Conservation (phyloP, 768 basidiomycete species). For the Leccinellum luteum region DNA sequence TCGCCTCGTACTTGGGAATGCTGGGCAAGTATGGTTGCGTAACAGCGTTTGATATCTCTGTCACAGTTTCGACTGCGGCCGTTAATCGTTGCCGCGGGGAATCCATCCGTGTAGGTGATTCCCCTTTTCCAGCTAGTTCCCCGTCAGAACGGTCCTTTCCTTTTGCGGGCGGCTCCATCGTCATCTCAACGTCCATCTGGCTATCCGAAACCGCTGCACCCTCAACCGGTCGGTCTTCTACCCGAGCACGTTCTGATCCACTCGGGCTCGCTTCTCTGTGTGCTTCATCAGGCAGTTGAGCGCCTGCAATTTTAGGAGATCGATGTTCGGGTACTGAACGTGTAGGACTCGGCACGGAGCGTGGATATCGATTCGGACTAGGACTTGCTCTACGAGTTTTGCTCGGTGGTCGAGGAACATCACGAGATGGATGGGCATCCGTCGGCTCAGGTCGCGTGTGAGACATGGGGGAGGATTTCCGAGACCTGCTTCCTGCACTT, state of each 20-base stretch:
- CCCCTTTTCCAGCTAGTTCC: constrained; percentile 18
- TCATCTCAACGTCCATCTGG: constrained; percentile 8
- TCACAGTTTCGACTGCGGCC: constrained; percentile 13
- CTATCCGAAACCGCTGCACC: neutral
- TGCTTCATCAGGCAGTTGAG: neutral
- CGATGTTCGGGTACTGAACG: constrained; percentile 3
- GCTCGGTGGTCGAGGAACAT: constrained; percentile 11
- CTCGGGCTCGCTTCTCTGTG: neutral
- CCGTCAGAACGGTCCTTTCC: constrained; percentile 16
- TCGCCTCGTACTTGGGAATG: constrained; percentile 31
- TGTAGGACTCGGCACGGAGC: constrained; percentile 9
- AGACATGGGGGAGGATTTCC: constrained; percentile 19
- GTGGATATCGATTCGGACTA: constrained; percentile 9
- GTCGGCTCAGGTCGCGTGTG: constrained; percentile 12
- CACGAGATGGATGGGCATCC: constrained; percentile 10
- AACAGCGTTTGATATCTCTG: constrained; percentile 12
- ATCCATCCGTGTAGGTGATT: constrained; percentile 25
- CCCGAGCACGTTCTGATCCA: constrained; percentile 1
- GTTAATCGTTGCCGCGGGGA: constrained; percentile 7
- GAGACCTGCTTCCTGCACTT: constrained; percentile 22
- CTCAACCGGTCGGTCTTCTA: constrained; percentile 3
- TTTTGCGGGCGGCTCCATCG: constrained; percentile 6
- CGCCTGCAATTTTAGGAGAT: constrained; percentile 1
- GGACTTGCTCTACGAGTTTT: constrained; percentile 14
- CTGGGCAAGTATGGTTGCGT: constrained; percentile 32